phyloP scores from a whole-genome alignment of 148 eudicot genomes.

The Pharnaceum exiguum region DNA sequence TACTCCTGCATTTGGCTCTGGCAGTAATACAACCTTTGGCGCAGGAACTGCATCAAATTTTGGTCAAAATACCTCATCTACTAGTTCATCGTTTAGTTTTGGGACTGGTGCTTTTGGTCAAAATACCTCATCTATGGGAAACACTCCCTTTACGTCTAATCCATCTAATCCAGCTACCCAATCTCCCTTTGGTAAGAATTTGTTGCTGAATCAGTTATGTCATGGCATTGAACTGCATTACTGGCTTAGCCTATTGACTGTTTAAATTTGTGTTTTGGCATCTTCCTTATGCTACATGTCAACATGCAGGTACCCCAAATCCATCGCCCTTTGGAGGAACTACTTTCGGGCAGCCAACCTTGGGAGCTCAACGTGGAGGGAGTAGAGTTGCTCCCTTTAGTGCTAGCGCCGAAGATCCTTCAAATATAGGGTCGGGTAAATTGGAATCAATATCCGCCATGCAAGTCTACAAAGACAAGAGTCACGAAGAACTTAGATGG shows the following conservation, averaged over 20 bases:
- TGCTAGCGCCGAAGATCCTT: slow-evolving; percentile 61
- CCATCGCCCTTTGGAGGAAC: slow-evolving; percentile 56
- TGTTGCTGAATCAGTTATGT: neutral
- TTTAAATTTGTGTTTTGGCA: neutral
- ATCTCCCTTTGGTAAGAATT: slow-evolving; percentile 57
- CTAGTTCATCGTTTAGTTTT: too few relatives aligned
- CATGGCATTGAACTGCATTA: neutral
- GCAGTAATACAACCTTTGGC: slow-evolving; percentile 19
- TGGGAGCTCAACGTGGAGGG: slow-evolving; percentile 76
- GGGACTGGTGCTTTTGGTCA: too few relatives aligned
- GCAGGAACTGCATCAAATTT: too few relatives aligned
- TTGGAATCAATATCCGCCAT: slow-evolving; percentile 93
- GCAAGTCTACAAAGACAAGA: slow-evolving; percentile 87
- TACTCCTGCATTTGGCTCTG: slow-evolving; percentile 5
- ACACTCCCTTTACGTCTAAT: slow-evolving; percentile 47
- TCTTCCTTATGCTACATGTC: slow-evolving; percentile 2
- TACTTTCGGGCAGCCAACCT: slow-evolving; percentile 61
- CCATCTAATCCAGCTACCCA: slow-evolving; percentile 59
- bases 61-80: slow-evolving; percentile 23
- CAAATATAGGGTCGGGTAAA: slow-evolving; percentile 52
- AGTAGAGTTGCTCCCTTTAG: slow-evolving; percentile 67
- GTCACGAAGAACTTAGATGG: slow-evolving; percentile 97
- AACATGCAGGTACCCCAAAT: slow-evolving; percentile 58
- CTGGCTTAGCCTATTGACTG: neutral
- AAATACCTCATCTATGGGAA: slow-evolving; percentile 53